Base-by-base conservation (phyloP, 2,329 filamentous ascomycete species). In the Cordyceps farinosa region DNA sequence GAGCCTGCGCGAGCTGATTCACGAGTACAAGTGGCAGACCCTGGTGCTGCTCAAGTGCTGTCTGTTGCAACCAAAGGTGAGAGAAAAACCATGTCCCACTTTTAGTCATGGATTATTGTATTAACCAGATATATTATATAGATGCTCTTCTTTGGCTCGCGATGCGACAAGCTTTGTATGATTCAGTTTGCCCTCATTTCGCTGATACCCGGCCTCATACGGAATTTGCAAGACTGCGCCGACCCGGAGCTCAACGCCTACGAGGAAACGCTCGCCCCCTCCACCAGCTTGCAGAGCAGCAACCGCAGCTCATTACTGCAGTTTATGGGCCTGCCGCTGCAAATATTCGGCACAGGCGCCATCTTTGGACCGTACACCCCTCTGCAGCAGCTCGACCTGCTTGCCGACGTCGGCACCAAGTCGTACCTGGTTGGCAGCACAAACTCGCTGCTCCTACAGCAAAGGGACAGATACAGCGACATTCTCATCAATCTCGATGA, bases 71-170 rank as follows among this genome's bases (percentile, higher is more conserved):
- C 94, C 92, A 61, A 99, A 98, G 87, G 93, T 96, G 67, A 64
- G 72, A 40, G 13, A 56, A 50, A 11, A 34, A 29, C 22, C 22
- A 22, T 38, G 42, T 50, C 64, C 64, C 34, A 67, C 34, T 45
- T 10, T 29, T 5, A 13, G 7, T 3, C 22, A 38, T 40, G 30
- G 45, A 22, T 29, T 17, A 8, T 22, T 10, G 7, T 50, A 30
- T 36, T 59, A 8, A 48, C 7, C n/a, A n/a, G 9, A 22, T 17
- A n/a, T 11, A 7, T 22, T n/a, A 34, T 32, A 17, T 32, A 97
- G 93, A 98, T 98, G 90, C 87, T 99, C 61, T 98, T 99, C 79
- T 99, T 98, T 71, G 93, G 95, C 66, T 92, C 94, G n/a, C 88
- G 92, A 70, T 98, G 95, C 76, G 95, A 99, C 76, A 86, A 90